Evolutionary conservation across 2,329 filamentous ascomycete genomes (phyloP).

Genomic region (Byssochlamys sp.): DNA sequence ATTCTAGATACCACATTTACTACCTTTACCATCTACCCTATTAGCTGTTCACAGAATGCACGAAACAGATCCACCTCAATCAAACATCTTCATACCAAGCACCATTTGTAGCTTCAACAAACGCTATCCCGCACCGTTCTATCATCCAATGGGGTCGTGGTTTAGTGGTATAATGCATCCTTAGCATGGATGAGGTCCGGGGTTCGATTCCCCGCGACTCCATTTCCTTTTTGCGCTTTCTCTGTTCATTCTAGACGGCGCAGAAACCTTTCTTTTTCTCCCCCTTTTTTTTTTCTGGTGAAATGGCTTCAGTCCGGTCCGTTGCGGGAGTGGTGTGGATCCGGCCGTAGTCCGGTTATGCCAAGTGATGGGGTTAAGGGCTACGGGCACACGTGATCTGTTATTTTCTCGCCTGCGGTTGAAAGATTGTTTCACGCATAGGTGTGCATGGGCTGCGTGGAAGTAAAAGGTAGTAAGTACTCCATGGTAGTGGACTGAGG

Average conservation of each 20-base stretch:
- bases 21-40: too few relatives aligned
- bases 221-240: slow-evolving; percentile 12
- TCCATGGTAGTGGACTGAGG: too few relatives aligned
- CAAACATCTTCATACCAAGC: too few relatives aligned
- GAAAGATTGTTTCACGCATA: not conserved
- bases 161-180: slow-evolving; percentile 42
- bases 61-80: too few relatives aligned
- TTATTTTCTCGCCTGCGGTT: not conserved
- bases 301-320: not conserved
- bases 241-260: not conserved
- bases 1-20: too few relatives aligned
- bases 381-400: not conserved
- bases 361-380: not conserved
- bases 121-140: too few relatives aligned
- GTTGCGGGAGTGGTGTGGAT: not conserved
- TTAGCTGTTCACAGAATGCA: too few relatives aligned
- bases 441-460: too few relatives aligned
- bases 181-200: slow-evolving; percentile 41
- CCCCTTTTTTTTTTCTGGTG: not conserved
- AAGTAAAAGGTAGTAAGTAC: too few relatives aligned
- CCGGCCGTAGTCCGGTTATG: not conserved
- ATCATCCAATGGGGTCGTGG: slow-evolving; percentile 24
- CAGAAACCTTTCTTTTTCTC: too few relatives aligned
- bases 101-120: too few relatives aligned
- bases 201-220: slow-evolving; percentile 43